These are phyloP conservation scores for Dryas alaskensis DNA, from an alignment of 306 rosid species.

Conservation along the genomic window DNA sequence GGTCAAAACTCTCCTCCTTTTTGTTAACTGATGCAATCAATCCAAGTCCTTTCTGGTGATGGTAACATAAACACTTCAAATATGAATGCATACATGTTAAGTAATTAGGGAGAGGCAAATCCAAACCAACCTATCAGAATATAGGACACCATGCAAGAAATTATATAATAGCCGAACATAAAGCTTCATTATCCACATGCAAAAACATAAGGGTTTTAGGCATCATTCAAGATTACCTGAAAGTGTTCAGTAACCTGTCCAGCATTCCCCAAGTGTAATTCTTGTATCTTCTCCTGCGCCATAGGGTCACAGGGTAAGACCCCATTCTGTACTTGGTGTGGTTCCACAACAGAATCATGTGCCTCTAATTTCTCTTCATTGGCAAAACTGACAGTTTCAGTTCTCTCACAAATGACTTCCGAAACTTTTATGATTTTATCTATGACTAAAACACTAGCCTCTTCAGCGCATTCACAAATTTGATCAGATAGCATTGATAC, in stretches of 20 bases:
- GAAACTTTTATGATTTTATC: constrained; percentile 64
- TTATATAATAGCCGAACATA: neutral
- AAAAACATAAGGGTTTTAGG: neutral
- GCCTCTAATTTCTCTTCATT: constrained; percentile 28
- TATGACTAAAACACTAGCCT: constrained; percentile 45
- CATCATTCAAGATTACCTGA: constrained; percentile 39
- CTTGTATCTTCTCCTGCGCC: constrained; percentile 31
- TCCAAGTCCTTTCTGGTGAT: neutral
- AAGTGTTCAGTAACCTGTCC: constrained; percentile 32
- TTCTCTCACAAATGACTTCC: constrained; percentile 56
- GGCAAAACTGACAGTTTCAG: constrained; percentile 27
- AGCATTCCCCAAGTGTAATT: constrained; percentile 31
- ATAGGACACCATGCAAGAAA: neutral
- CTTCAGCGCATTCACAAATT: constrained; percentile 43
- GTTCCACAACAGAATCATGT: constrained; percentile 27
- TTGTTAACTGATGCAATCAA: constrained; percentile 3
- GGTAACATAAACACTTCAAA: neutral
- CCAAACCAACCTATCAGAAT: neutral
- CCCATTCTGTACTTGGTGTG: constrained; percentile 31
- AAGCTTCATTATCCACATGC: neutral
- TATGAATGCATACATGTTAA: neutral
- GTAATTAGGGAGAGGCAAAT: neutral
- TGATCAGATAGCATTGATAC: constrained; percentile 40
- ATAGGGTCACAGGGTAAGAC: constrained; percentile 33
- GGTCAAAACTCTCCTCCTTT: neutral